Evolutionary conservation across 1,139 yeast species (phyloP), one percentile per base, ranked within the genome.

Genomic region (Yamadazyma jaroonii): DNA sequence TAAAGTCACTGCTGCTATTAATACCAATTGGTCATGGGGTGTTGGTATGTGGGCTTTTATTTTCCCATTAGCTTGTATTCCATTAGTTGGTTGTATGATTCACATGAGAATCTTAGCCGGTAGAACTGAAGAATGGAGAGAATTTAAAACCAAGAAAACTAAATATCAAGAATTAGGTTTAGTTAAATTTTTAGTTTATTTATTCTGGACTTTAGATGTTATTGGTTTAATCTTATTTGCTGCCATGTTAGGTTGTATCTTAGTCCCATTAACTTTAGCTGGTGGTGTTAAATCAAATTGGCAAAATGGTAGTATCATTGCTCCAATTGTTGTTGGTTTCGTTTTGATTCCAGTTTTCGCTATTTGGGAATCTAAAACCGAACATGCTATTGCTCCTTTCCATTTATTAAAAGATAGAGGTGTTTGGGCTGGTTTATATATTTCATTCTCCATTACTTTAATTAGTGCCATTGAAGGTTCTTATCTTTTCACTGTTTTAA

Each of bases 21-120:
- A 47, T 37, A 15, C 31, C 9, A 32, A 43, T 27, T 62, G 68
- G 67, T 48, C 50, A 32, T 61, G 57, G 54, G 66, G 67, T 21
- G 57, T 64, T 34, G 67, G 64, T 20, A 64, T 66, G 59, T 67
- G 67, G 67, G 72, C 71, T 1, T 63, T 62, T 42, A 62, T 65
- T 31, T 61, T 64, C 53, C 72, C 72, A 13, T 52, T 64, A 33
- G 52, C 64, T 11, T 58, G 61, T 46, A 39, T 66, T 20, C 72
- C 72, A 11, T 47, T 64, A 33, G 41, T 62, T 9, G 43, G 48
- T 8, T 59, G 66, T 40, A 48, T 60, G 56, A 20, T 58, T 24
- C 64, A 62, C 43, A 64, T 65, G 69, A 54, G 67, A 47, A 50
- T 51, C 46, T 41, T 47, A 35, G 72, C 72, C n/a, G 58, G 63